Evolutionary conservation across 2,329 filamentous ascomycete genomes (phyloP), one percentile per base, ranked within the genome.

Genomic region (Podosphaera xanthii): DNA sequence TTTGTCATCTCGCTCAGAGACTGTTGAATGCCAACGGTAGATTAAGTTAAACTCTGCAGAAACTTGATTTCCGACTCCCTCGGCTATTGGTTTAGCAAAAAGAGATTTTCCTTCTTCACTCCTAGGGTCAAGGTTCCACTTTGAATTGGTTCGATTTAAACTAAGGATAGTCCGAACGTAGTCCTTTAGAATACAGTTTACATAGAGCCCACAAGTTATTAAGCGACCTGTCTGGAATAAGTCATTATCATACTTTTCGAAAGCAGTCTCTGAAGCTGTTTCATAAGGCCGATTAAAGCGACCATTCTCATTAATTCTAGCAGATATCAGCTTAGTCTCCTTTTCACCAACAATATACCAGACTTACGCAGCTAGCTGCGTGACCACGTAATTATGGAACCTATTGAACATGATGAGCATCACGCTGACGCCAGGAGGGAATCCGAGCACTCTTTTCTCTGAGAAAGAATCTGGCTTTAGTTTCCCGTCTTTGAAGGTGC

Each of bases 11-110:
- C 79, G 81, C 60, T 81, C 78, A 44, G 77, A 78, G 64, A 92
- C 86, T 64, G 84, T 82, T 2, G 86, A 87, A 72, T 94, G 87
- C 87, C 87, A 94, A 63, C 87, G 78, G 70, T 94, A 94, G 64
- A 86, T 84, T 8, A 94, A 76, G 67, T 92, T 94, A 75, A 94
- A 94, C 72, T 94, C 88, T 2, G 85, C 86, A 0, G 86, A 91
- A 4, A 91, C 86, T 63, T 85, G 82, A 66, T 92, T 94, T 57
- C 88, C 88, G 0, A 85, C 80, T 49, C 86, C 88, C 33, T 81
- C 76, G 52, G 86, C 80, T 0, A 84, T 79, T 0, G 79, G 77
- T 1, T 77, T 70, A 38, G 75, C 74, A 59, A 68, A 66, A 5
- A 68, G 54, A 10, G 64, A 7, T 75, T 82, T 63, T 74, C 76